Conservation (phyloP, 345 rosid species). For the Clausena lansium region DNA sequence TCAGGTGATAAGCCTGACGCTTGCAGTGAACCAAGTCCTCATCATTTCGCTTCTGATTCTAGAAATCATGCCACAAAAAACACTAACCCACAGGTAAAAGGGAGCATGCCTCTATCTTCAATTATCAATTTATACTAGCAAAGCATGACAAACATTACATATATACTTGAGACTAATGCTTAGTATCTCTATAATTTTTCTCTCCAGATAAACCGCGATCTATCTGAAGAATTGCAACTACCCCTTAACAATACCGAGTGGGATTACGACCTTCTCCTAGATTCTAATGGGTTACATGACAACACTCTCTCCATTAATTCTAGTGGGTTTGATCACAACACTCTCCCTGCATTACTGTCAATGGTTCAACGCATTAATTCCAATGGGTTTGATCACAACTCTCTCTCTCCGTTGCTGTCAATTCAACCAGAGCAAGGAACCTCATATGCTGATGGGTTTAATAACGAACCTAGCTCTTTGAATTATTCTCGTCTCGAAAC, state of each 20-base stretch:
- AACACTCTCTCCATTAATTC: neutral
- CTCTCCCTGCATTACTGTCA: neutral
- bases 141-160: neutral
- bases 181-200: conserved; percentile 1
- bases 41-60: neutral
- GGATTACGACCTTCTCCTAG: neutral
- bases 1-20: neutral
- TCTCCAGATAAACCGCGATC: conserved; percentile 6
- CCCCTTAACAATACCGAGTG: neutral
- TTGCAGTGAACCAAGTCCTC: neutral
- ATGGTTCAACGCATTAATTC: neutral
- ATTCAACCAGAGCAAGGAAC: neutral
- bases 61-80: neutral
- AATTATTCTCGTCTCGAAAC: neutral
- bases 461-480: neutral
- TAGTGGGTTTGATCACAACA: neutral
- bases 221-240: too few species aligned
- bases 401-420: neutral
- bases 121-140: neutral
- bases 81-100: conserved; percentile 13
- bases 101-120: neutral
- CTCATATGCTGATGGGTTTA: neutral
- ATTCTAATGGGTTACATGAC: too few species aligned
- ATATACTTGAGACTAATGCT: neutral
- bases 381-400: neutral